Conservation (phyloP, 331 rosid genomes). For the Rosa hybrid region DNA sequence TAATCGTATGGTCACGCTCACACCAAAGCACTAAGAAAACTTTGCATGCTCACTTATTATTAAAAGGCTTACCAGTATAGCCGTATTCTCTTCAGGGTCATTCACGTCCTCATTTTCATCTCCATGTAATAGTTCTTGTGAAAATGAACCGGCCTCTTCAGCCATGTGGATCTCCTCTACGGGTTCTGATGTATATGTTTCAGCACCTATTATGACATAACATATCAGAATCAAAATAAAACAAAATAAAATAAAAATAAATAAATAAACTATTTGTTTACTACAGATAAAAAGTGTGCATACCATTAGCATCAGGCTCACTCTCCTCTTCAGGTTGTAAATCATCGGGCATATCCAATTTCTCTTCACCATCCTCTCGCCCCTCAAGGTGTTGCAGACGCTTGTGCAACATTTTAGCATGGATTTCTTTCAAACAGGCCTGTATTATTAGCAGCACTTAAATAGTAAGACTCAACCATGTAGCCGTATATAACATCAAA, state of each 20-base stretch:
- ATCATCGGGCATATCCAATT: conserved; percentile 38
- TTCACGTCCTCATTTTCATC: conserved; percentile 83
- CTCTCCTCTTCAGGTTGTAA: conserved; percentile 39
- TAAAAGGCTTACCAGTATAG: conserved; percentile 56
- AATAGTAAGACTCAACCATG: conserved; percentile 22
- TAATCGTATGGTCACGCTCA: not conserved
- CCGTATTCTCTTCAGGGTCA: conserved; percentile 93
- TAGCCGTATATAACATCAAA: not conserved
- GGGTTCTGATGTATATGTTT: conserved; percentile 71
- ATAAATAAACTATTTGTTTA: not conserved
- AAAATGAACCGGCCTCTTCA: conserved; percentile 83
- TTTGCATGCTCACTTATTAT: conserved; percentile 16
- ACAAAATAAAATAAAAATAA: too few species aligned
- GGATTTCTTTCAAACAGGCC: conserved; percentile 95
- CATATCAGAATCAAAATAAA: not conserved
- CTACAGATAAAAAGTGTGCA: conserved; percentile 12
- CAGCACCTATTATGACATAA: conserved; percentile 41
- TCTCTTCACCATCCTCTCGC: conserved; percentile 56
- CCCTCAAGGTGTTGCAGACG: conserved; percentile 71
- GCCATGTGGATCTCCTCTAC: conserved; percentile 54
- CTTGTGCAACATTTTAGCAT: conserved; percentile 76
- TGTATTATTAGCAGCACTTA: conserved; percentile 37
- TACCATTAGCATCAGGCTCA: conserved; percentile 60
- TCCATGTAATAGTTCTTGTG: conserved; percentile 78
- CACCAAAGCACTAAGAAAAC: not conserved